Base-by-base conservation (phyloP, 495 filamentous ascomycete genomes). In the Hypomontagnella submonticulosa region DNA sequence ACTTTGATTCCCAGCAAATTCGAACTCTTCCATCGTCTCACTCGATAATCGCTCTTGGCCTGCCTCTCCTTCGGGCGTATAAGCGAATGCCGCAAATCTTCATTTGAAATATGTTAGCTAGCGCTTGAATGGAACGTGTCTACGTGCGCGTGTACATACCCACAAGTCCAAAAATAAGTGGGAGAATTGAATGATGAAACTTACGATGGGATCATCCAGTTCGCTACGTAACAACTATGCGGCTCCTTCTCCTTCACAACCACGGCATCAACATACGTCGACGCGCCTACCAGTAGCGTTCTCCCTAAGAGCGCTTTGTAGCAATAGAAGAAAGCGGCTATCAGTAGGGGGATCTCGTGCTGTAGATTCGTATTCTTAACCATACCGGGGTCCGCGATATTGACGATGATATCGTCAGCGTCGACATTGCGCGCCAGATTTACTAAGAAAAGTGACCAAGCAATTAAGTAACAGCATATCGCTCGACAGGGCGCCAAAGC, bases 21-120 rank as follows among this genome's bases (percentile, higher is more conserved):
- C 59, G 40, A 81, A 63, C 66, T 81, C 79, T 11, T 63, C 49
- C 55, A 80, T 37, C 3, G 76, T 81, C 54, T 83, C 79, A 3
- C 76, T 46, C 79, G 76, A 83, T 0, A 80, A 41, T 33, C 61
- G 42, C 33, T 80, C 61, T 12, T 41, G 69, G 1, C 72, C 41
- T 18, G 30, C 11, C 56, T 75, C 63, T 4, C 78, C 79, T n/a
- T 77, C 71, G 1, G 46, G 40, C 0, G 75, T 79, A 51, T 81
- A 80, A 20, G 68, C 7, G 2, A 74, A 61, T 4, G 68, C 8
- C 47, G 66, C 54, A 15, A 75, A 73, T 8, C 64, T 61, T 10
- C 36, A 13, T 15, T 3, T 23, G 1, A n/a, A 19, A 15, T n/a
- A 27, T 3, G 4, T 18, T 41, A 54, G 19, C 42, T 1, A 8